Evolutionary conservation across 148 eudicot species (phyloP).

Genomic region (Cornus kousa): DNA sequence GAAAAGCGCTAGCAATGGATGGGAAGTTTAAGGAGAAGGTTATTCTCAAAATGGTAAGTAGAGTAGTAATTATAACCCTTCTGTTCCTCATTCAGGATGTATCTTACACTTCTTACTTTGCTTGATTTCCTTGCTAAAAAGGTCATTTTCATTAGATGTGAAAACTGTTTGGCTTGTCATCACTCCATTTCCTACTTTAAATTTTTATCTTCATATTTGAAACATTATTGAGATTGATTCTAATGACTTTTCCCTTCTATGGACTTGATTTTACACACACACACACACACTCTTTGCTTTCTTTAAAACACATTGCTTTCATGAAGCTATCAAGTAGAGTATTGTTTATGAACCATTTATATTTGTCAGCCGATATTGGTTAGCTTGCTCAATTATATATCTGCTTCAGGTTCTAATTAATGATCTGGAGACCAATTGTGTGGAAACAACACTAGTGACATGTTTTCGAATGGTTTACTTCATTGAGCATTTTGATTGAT

Average conservation of each 20-base stretch:
- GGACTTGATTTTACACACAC: neutral
- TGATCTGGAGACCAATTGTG: neutral
- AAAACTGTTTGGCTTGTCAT: neutral
- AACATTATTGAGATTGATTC: neutral
- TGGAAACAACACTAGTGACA: neutral
- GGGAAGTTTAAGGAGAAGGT: conserved; percentile 81
- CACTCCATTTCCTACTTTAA: neutral
- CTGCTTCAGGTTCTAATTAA: neutral
- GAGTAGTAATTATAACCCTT: neutral
- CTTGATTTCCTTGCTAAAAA: neutral
- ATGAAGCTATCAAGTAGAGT: neutral
- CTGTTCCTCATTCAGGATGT: neutral
- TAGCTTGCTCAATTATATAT: neutral
- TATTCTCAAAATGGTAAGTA: conserved; percentile 73
- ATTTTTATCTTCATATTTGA: neutral
- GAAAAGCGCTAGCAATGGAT: conserved; percentile 39
- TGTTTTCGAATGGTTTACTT: neutral
- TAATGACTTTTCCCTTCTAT: neutral
- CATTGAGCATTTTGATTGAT: neutral
- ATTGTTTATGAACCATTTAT: neutral
- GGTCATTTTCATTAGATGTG: neutral
- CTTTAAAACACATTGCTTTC: neutral
- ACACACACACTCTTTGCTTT: neutral
- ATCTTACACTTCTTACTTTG: neutral
- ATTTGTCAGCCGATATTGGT: neutral